Evolutionary conservation across 2,329 filamentous ascomycete species (phyloP).

Genomic region (Cyclaneusma minus): DNA sequence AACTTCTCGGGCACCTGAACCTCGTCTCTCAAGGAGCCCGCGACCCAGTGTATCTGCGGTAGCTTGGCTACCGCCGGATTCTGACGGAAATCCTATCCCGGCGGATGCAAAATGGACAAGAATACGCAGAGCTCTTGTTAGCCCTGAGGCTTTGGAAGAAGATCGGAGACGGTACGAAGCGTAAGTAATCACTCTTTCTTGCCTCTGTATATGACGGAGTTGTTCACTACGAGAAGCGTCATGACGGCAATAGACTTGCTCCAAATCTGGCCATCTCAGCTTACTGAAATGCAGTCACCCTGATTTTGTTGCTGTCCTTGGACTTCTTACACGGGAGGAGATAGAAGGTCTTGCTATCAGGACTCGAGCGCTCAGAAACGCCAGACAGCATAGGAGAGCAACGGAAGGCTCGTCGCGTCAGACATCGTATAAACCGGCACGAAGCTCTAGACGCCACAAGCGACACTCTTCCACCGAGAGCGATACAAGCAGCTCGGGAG

Average conservation of each 20-base stretch:
- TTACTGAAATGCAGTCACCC: slow-evolving; percentile 22
- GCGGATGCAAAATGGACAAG: slow-evolving; percentile 43
- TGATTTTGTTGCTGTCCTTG: slow-evolving; percentile 43
- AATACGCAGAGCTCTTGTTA: slow-evolving; percentile 37
- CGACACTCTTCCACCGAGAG: too few relatives aligned
- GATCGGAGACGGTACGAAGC: slow-evolving; percentile 45
- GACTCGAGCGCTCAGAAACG: slow-evolving; percentile 20
- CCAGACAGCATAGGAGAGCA: too few relatives aligned
- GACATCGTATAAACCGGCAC: too few relatives aligned
- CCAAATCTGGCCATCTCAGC: slow-evolving; percentile 1
- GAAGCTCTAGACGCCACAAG: too few relatives aligned
- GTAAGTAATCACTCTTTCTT: slow-evolving; percentile 7
- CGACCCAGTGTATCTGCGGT: neutral
- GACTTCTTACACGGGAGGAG: slow-evolving; percentile 33
- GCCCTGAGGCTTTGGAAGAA: slow-evolving; percentile 38
- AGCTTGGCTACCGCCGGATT: slow-evolving; percentile 33
- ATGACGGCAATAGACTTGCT: neutral
- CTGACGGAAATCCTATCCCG: slow-evolving; percentile 38
- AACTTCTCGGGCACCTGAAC: neutral
- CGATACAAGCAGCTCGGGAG: too few relatives aligned
- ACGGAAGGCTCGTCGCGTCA: too few relatives aligned
- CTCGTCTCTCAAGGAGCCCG: neutral
- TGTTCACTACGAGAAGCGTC: too few relatives aligned
- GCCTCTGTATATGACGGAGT: too few relatives aligned
- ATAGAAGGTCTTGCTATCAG: slow-evolving; percentile 33